Evolutionary conservation across 495 filamentous ascomycete species (phyloP).

Genomic region (Sabuloglossum arenarium): DNA sequence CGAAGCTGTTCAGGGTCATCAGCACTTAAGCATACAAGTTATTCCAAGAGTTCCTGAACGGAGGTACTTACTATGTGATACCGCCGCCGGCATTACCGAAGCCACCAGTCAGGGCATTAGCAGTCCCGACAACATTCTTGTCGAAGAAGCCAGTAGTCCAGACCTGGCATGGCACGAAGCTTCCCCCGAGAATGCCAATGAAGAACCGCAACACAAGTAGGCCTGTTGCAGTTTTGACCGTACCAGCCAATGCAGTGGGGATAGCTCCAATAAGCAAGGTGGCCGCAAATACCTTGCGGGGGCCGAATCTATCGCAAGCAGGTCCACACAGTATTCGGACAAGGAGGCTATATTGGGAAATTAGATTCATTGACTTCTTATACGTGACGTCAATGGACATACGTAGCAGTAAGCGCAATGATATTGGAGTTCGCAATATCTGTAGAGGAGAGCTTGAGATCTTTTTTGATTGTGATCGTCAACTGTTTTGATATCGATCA

Average conservation of each 20-base stretch:
- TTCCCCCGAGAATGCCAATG: constrained; percentile 75
- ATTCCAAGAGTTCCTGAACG: background rate
- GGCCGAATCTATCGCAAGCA: constrained; percentile 67
- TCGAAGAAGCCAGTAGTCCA: constrained; percentile 95
- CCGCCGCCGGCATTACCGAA: constrained; percentile 85
- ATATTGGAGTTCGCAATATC: constrained; percentile 86
- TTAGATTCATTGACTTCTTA: no score
- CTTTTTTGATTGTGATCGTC: constrained; percentile 52
- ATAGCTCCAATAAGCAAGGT: constrained; percentile 56
- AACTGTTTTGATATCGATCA: constrained; percentile 31
- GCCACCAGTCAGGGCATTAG: constrained; percentile 71
- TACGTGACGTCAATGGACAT: no score
- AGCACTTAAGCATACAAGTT: no score
- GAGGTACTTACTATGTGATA: constrained; percentile 34
- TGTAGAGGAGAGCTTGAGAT: constrained; percentile 46
- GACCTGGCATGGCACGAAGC: constrained; percentile 88
- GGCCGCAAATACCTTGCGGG: constrained; percentile 62
- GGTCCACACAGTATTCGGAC: constrained; percentile 66
- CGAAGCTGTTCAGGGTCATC: constrained; percentile 33
- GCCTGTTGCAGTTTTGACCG: constrained; percentile 44
- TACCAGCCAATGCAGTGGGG: constrained; percentile 66
- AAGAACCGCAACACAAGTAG: constrained; percentile 75
- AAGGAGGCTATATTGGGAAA: constrained; percentile 53
- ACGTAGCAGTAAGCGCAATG: constrained; percentile 71
- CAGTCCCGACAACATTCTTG: constrained; percentile 82